phyloP scores from a whole-genome alignment of 73 alveolate species.

The Halteria grandinella region DNA sequence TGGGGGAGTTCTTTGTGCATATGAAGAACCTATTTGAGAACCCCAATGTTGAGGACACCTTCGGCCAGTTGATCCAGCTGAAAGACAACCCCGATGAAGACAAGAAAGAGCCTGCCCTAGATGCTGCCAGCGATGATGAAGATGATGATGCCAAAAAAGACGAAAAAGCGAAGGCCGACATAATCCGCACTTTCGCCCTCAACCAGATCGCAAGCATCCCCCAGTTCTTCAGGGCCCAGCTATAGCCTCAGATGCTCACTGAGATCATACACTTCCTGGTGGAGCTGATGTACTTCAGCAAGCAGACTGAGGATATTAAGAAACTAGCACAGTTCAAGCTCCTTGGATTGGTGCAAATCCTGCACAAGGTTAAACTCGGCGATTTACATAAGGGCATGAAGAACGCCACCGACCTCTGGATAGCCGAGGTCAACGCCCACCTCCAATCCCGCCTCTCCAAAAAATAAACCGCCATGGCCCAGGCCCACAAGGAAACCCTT shows the following conservation, averaged over 20 bases:
- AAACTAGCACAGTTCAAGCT: constrained; percentile 25
- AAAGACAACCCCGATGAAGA: neutral
- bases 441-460: neutral
- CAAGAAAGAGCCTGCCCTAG: no score
- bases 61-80: constrained; percentile 4
- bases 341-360: constrained; percentile 30
- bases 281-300: constrained; percentile 13
- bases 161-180: constrained; percentile 17
- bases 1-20: neutral
- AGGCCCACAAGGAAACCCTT: neutral
- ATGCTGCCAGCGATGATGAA: constrained; percentile 7
- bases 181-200: constrained; percentile 29
- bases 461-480: neutral
- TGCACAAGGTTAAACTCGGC: constrained; percentile 34
- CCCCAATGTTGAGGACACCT: constrained; percentile 27
- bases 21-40: neutral
- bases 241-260: neutral
- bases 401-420: constrained; percentile 4
- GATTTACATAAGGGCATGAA: constrained; percentile 24
- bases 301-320: constrained; percentile 10
- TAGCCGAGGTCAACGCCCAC: neutral
- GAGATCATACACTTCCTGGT: constrained; percentile 4
- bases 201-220: constrained; percentile 30
- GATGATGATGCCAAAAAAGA: constrained; percentile 25
- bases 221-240: neutral